phyloP scores from a whole-genome alignment of 768 basidiomycete species.

The Lactifluus echinatus region DNA sequence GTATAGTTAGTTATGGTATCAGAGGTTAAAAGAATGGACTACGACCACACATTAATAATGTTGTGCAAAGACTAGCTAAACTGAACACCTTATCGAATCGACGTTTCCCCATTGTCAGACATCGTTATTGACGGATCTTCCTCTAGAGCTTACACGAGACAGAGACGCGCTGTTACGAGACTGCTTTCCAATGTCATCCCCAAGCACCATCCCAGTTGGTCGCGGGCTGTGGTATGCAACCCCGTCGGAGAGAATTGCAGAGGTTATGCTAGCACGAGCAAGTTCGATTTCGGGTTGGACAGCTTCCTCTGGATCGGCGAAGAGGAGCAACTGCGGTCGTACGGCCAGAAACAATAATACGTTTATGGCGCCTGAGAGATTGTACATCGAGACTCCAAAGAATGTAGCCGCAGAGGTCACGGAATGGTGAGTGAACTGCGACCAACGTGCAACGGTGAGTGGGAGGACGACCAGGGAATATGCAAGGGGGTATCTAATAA shows the following conservation, averaged over 20 bases:
- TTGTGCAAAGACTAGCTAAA: too few relatives aligned
- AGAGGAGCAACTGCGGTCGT: constrained; percentile 30
- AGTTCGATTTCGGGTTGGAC: not conserved
- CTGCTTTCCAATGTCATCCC: too few relatives aligned
- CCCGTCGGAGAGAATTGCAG: not conserved
- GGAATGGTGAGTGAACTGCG: constrained; percentile 21
- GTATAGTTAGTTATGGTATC: too few relatives aligned
- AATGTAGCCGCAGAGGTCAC: constrained; percentile 29
- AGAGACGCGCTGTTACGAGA: not conserved
- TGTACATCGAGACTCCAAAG: constrained; percentile 28
- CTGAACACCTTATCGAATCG: too few relatives aligned
- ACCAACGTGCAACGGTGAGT: constrained; percentile 35
- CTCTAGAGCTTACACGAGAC: not conserved
- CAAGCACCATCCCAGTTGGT: not conserved
- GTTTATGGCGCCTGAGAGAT: constrained; percentile 34
- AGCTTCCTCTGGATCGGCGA: constrained; percentile 17
- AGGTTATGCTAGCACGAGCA: not conserved
- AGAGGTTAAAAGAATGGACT: too few relatives aligned
- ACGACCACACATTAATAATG: too few relatives aligned
- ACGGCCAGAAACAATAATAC: constrained; percentile 32
- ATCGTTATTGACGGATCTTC: not conserved
- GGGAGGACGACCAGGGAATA: constrained; percentile 35
- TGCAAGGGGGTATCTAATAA: constrained; percentile 31
- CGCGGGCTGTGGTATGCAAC: not conserved
- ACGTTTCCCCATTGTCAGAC: not conserved